Percentiles rank a stretch among this genome's conserved stretches.
phyloP scores from a whole-genome alignment of 257 asterid species.

The Catharanthus roseus region DNA sequence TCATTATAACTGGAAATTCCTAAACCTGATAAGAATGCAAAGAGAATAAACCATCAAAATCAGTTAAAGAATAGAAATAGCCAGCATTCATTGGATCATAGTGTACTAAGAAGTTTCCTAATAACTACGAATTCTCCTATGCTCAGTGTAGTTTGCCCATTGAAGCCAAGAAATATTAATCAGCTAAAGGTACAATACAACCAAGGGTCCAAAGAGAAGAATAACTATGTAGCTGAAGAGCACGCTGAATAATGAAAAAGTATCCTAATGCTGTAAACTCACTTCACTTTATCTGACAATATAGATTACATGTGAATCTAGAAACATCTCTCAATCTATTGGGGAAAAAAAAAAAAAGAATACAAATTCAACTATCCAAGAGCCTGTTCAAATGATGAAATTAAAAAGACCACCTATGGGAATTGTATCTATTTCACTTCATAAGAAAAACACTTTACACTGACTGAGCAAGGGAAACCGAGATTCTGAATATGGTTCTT shows the following conservation, averaged over 20 bases:
- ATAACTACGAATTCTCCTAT: not conserved
- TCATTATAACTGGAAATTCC: constrained; percentile 2
- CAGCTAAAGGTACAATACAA: not conserved
- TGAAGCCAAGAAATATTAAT: not conserved
- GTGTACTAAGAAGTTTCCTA: not conserved
- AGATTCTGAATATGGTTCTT: not conserved
- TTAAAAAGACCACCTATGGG: not conserved
- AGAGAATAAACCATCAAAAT: not conserved
- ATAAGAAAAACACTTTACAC: not conserved
- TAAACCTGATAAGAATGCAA: not conserved
- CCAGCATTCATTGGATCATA: not conserved
- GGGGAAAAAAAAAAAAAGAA: too few species aligned
- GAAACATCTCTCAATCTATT: not conserved
- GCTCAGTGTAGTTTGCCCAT: not conserved
- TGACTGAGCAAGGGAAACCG: not conserved
- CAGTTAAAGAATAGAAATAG: not conserved
- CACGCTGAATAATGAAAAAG: not conserved
- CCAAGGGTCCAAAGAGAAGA: not conserved
- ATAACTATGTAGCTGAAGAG: not conserved
- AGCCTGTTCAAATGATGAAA: not conserved
- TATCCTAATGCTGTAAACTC: not conserved
- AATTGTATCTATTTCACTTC: not conserved
- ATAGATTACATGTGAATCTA: not conserved
- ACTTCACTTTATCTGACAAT: not conserved
- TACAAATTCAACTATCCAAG: not conserved